Percentiles rank a stretch among this genome's conserved stretches.
phyloP scores from a whole-genome alignment of 352 stramenopile species.

The Phytophthora hibernalis region DNA sequence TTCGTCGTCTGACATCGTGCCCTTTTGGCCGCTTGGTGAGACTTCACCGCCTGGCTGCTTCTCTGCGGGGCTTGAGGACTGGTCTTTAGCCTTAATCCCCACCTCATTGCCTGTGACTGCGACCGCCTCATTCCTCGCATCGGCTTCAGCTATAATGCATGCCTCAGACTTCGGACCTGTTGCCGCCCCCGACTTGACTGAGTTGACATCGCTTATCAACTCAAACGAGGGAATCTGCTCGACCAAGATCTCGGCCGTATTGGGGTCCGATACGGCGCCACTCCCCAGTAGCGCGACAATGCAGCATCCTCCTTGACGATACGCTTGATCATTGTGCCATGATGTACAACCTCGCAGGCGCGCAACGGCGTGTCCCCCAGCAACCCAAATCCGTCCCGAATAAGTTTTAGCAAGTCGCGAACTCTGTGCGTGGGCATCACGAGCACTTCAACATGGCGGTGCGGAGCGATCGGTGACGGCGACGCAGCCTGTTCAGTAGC shows the following conservation, averaged over 20 bases:
- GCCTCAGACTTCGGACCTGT: not conserved
- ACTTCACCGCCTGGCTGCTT: not conserved
- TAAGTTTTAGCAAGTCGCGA: constrained; percentile 55
- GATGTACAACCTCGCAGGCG: constrained; percentile 67
- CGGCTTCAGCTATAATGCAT: too few species aligned
- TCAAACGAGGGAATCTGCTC: constrained; percentile 54
- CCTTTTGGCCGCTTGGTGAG: not conserved
- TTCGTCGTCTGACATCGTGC: constrained; percentile 20
- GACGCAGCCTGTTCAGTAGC: constrained; percentile 42
- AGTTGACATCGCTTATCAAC: constrained; percentile 19
- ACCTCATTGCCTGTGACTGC: not conserved
- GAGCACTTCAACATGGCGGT: constrained; percentile 68
- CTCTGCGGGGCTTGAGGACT: not conserved
- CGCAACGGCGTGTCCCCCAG: constrained; percentile 48
- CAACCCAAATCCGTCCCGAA: constrained; percentile 56
- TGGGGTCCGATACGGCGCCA: constrained; percentile 38
- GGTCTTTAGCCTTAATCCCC: not conserved
- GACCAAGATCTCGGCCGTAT: constrained; percentile 59
- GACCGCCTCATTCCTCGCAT: not conserved
- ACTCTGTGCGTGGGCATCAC: constrained; percentile 63
- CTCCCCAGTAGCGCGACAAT: constrained; percentile 63
- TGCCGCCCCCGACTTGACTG: not conserved
- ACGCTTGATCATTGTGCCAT: constrained; percentile 58
- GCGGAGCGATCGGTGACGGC: constrained; percentile 27
- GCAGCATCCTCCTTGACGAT: constrained; percentile 48